A percentile compares a stretch with the other conserved stretches of the same genome.
phyloP scores from a whole-genome alignment of 2,329 filamentous ascomycete species.

The Colletotrichum orchidophilum region DNA sequence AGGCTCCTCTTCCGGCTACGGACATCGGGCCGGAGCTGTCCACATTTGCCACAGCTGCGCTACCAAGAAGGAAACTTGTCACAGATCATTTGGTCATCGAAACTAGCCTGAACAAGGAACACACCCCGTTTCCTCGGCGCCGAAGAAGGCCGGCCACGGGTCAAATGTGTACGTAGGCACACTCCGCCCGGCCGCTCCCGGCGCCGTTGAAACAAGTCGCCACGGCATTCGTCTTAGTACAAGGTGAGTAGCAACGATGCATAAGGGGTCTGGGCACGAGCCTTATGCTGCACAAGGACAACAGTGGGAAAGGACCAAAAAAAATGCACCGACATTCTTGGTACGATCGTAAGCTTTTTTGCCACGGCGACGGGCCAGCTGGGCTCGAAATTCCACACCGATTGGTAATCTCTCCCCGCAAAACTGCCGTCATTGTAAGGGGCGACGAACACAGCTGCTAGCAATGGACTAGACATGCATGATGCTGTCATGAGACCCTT shows the following conservation, averaged over 20 bases:
- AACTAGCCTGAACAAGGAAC: no score
- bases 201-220: background rate
- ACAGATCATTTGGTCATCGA: no score
- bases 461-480: conserved; percentile 23
- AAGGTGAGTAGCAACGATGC: background rate
- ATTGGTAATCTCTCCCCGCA: conserved; percentile 27
- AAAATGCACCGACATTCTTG: conserved; percentile 28
- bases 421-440: background rate
- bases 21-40: background rate
- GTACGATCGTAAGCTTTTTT: conserved; percentile 8
- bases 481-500: conserved; percentile 31
- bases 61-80: background rate
- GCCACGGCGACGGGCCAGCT: conserved; percentile 5
- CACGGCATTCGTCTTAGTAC: background rate
- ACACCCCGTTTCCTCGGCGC: background rate
- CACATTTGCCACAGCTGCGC: background rate
- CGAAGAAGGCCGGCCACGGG: background rate
- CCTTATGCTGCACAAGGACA: background rate
- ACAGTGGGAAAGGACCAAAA: background rate
- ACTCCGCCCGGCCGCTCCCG: background rate
- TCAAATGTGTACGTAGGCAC: background rate
- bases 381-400: background rate
- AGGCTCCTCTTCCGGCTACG: background rate
- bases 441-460: background rate
- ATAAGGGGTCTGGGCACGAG: conserved; percentile 2